phyloP scores from a whole-genome alignment of 163 green algal genomes.

The Scenedesmus sp. region DNA sequence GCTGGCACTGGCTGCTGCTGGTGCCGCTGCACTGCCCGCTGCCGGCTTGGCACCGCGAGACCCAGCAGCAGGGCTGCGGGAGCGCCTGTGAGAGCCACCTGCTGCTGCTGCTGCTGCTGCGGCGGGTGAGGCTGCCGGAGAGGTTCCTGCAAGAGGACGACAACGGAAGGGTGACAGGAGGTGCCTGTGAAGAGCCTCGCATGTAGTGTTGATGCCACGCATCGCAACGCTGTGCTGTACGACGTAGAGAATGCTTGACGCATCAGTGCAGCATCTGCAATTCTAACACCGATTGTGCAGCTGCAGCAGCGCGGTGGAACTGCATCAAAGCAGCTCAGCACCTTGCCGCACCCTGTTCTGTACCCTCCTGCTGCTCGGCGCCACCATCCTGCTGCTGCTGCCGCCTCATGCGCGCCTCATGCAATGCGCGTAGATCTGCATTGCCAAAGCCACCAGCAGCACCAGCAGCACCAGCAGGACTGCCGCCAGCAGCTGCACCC shows the following conservation, averaged over 20 bases:
- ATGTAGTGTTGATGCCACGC: too few relatives aligned
- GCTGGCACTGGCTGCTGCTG: conserved; percentile 17
- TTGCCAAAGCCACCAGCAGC: not conserved
- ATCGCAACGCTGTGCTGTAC: too few relatives aligned
- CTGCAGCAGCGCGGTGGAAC: too few relatives aligned
- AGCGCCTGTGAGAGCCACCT: not conserved
- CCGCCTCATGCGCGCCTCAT: conserved; percentile 31
- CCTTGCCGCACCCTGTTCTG: not conserved
- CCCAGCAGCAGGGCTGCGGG: not conserved
- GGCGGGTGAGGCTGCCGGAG: conserved; percentile 6
- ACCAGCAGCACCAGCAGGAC: not conserved
- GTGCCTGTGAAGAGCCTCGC: too few relatives aligned
- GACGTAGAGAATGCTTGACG: too few relatives aligned
- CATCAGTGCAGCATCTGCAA: too few relatives aligned
- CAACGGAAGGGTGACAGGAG: too few relatives aligned
- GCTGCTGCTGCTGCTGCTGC: not conserved
- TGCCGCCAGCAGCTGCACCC: not conserved
- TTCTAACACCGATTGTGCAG: too few relatives aligned
- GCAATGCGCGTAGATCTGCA: not conserved
- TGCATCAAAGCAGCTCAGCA: not conserved
- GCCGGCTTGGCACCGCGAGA: not conserved
- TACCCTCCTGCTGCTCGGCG: not conserved
- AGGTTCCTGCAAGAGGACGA: not conserved
- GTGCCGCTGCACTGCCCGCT: not conserved
- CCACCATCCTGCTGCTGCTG: conserved; percentile 26